Percentiles rank a stretch among this genome's conserved stretches.
Evolutionary conservation across 2,329 filamentous ascomycete genomes (phyloP).

Genomic region (Ceratocystis eucalypticola): DNA sequence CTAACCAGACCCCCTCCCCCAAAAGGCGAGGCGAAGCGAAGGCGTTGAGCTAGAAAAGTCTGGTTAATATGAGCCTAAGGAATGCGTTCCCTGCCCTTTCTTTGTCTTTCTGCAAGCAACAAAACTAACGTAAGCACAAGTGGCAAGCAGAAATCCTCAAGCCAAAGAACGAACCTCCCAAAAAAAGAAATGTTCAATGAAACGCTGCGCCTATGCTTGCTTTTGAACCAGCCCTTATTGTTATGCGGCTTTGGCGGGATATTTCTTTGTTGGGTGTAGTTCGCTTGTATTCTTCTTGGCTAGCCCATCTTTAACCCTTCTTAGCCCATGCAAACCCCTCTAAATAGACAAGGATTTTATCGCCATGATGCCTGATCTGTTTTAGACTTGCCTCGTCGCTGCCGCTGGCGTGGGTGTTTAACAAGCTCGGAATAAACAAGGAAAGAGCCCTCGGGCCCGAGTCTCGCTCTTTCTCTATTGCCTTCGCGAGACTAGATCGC

Average conservation of each 20-base stretch:
- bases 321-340: background rate
- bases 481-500: background rate
- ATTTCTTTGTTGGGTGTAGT: background rate
- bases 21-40: constrained; percentile 3
- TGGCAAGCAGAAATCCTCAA: background rate
- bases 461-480: background rate
- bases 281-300: background rate
- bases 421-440: background rate
- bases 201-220: constrained; percentile 1
- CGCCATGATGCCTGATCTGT: background rate
- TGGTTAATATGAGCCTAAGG: background rate
- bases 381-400: background rate
- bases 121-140: background rate
- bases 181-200: background rate
- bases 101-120: background rate
- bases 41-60: background rate
- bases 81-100: background rate
- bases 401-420: background rate
- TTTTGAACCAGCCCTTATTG: background rate
- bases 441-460: constrained; percentile 1
- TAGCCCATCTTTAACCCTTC: background rate
- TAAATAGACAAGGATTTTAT: background rate
- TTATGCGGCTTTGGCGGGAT: background rate
- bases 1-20: background rate
- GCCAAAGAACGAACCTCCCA: background rate